Base-by-base conservation (phyloP, 257 asterid genomes). In the Solanum clarkiae region DNA sequence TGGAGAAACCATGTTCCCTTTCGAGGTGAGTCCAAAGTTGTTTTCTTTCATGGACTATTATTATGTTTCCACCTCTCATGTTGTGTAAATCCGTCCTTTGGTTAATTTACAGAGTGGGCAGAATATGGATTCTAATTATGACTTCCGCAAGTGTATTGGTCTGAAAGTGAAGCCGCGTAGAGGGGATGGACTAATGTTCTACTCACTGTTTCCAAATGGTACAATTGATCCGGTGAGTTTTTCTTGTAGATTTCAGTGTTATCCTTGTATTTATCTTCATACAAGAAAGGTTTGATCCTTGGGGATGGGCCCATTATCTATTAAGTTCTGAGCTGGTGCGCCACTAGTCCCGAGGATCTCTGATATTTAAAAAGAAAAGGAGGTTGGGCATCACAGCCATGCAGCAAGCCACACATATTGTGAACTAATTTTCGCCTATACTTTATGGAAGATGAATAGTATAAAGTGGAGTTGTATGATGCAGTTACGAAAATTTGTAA, bases 1-100 rank as follows among this genome's bases (percentile, higher is more conserved):
- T 60, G 98, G 99, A 55, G 98, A 97, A 90, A 97, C 99, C 86
- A 92, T 97, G 97, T 97, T 96, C 69, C 99, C 99, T 32, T 95
- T 88, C 42, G 98, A 95, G 97, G 99, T 92, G 90, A 85, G 85
- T 65, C 29, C 42, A 83, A 20, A 10, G 17, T 56, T 11, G 62
- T 77, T 18, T 70, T 65, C 80, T 77, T 69, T 44, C 5, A 10
- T 84, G 82, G 65, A 26, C 65, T 54, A 75, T 7, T 51, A 8
- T 75, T 83, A 42, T 13, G 9, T 11, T 65, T 18, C 20, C 62
- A 29, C 14, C 6, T 84, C 10, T 7, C 49, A 8, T 20, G 36
- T 69, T 26, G 0, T 55, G 13, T 71, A 82, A 53, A 65, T 47
- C 51, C 9, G 47, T 53, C 63, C 47, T 74, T 77, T 51, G 16